These are phyloP conservation scores for Chlorella sp. DNA, from an alignment of 139 green algal species.

Conservation along the genomic window DNA sequence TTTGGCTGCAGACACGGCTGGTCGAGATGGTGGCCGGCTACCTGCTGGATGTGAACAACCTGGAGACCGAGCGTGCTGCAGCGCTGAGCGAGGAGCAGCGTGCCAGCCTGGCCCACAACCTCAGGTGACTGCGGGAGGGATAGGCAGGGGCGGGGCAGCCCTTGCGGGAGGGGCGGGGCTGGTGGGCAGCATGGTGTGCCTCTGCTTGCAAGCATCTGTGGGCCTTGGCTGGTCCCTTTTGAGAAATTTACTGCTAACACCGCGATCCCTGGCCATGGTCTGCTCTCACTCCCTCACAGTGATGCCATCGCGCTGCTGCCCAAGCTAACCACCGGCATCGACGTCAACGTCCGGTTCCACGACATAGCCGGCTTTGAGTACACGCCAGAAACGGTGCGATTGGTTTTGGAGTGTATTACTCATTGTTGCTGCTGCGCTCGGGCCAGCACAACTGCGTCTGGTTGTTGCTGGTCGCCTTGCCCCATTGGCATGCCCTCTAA, in stretches of 20 bases:
- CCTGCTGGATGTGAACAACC: slow-evolving; percentile 74
- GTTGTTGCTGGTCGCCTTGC: no score
- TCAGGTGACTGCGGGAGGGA: slow-evolving; percentile 10
- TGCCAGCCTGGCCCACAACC: slow-evolving; percentile 71
- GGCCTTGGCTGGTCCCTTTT: no score
- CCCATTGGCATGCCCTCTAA: no score
- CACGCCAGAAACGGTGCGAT: slow-evolving; percentile 10
- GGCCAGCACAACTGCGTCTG: no score
- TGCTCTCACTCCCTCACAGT: slow-evolving; percentile 9
- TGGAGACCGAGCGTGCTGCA: not conserved
- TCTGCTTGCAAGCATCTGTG: no score
- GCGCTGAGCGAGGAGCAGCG: slow-evolving; percentile 40
- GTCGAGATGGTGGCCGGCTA: slow-evolving; percentile 77
- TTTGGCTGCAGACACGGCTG: slow-evolving; percentile 59
- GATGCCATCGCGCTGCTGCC: slow-evolving; percentile 78
- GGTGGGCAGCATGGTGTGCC: no score
- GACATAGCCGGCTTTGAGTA: slow-evolving; percentile 55
- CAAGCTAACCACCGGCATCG: slow-evolving; percentile 89
- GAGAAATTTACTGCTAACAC: no score
- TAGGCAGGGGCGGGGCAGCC: no score
- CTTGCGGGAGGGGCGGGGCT: no score
- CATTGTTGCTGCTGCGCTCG: no score
- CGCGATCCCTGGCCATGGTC: no score
- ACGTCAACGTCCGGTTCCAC: slow-evolving; percentile 94
- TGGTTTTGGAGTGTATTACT: no score